Evolutionary conservation across 2,329 filamentous ascomycete species (phyloP), one percentile per base, ranked within the genome.

Genomic region (Diaporthe humulicola): DNA sequence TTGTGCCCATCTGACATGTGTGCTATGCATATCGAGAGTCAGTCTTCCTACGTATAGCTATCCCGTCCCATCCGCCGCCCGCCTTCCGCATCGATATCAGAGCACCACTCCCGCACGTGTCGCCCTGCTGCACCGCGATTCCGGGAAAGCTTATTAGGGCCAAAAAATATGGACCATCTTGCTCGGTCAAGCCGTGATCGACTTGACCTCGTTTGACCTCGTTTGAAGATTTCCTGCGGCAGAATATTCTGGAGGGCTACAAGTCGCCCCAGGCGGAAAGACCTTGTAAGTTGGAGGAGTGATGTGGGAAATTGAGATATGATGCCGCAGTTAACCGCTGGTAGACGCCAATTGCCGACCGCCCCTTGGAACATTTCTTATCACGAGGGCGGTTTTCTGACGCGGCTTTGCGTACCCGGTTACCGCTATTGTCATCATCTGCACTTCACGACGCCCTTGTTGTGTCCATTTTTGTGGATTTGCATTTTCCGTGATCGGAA

Each of bases 281-380:
- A 69, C 14, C 33, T 54, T 28, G 22, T 56, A 33, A 25, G 36
- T 36, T 17, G 73, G 50, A 42, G 40, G 52, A 52, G 45, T 22
- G 45, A 52, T 45, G 33, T 52, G 22, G 76, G 76, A 77, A 77
- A 30, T 74, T 76, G 52, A 70, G 25, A 42, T 36, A 19, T 58
- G 52, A 70, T 45, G 57, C 80, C 80, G 80, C 52, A 48, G 64
- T 56, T 80, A 81, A 74, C 80, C 80, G 80, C 48, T 30, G 42
- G 22, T 80, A 81, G 67, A 77, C 80, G 79, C 40, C 75, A 74
- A 74, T 74, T 74, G 40, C 64, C 52, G 57, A 22, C 30, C 8
- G 42, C 28, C 25, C 25, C 4, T 38, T 45, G 30, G 28, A 52
- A n/a, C 15, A 40, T 64, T 48, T 17, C 56, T 38, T 38, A 38